Evolutionary conservation across 768 basidiomycete species (phyloP), one percentile per base, ranked within the genome.

Genomic region (Psilocybe subaeruginosa): DNA sequence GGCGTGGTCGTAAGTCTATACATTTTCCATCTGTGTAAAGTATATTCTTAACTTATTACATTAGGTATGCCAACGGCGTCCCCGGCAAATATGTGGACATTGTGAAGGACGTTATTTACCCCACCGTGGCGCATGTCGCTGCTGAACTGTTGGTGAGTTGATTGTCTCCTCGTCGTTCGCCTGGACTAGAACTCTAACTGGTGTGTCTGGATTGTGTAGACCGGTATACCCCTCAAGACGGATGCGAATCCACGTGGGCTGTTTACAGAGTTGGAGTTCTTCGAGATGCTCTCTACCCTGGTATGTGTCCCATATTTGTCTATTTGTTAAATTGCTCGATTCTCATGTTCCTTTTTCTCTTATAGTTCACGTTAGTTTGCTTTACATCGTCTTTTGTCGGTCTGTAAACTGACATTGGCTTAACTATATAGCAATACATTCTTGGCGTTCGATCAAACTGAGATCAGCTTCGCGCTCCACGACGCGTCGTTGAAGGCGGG

Each of bases 221-320:
- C 75, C 46, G 83, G 83, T 3, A 73, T 85, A 30, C 67, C 77
- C 11, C 64, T 83, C 43, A 85, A 84, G 71, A 81, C 82, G 3
- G 72, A 76, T 47, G 74, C 72, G 30, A 79, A 78, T 37, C 80
- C 81, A 2, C 64, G 65, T 3, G 83, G 82, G 0, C 31, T 78
- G 33, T 78, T 76, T 66, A 84, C 81, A 0, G 80, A 78, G 59
- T 73, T 80, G 41, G 81, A 85, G 64, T 62, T 83, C 16, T 82
- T 78, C 61, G 77, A 80, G 43, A 81, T 81, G 76, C 70, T 82
- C 27, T 49, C 71, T 3, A 66, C 64, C 8, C 65, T 78, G 27
- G 77, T 78, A 61, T 63, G 9, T 45, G 7, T 61, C 8, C 23
- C 23, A 23, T 23, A 23, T 23, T 23, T 23, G 2, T 23, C 23